These are phyloP conservation scores for Tetrapyrgos nigripes DNA, from an alignment of 1,284 basidiomycete species.

Conservation along the genomic window DNA sequence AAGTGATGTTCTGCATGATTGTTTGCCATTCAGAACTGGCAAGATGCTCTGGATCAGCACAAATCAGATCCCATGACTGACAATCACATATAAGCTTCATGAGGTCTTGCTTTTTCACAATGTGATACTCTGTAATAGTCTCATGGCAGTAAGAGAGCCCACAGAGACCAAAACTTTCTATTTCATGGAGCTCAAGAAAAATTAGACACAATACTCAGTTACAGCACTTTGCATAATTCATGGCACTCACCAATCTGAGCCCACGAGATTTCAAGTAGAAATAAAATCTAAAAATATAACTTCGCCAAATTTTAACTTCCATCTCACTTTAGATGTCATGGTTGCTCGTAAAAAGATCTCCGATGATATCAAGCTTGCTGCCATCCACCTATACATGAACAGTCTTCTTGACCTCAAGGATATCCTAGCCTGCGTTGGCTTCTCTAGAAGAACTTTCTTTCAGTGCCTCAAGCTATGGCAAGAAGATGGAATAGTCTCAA, in stretches of 20 bases:
- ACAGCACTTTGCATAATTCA: too few species aligned
- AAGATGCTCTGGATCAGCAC: conserved; percentile 13
- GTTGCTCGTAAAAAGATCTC: neutral
- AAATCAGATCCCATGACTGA: neutral
- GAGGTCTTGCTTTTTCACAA: conserved; percentile 3
- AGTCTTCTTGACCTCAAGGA: conserved; percentile 23
- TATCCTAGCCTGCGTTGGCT: conserved; percentile 27
- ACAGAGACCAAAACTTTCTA: neutral
- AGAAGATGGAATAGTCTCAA: conserved; percentile 32
- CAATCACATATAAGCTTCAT: conserved; percentile 3
- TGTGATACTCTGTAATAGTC: conserved; percentile 1
- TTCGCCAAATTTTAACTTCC: too few species aligned
- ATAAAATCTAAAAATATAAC: too few species aligned
- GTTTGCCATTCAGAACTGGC: conserved; percentile 6
- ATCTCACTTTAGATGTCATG: neutral
- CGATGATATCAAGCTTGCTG: conserved; percentile 32
- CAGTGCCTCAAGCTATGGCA: conserved; percentile 28
- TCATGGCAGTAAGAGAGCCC: conserved; percentile 12
- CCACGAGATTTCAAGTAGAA: too few species aligned
- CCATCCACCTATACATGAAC: conserved; percentile 29
- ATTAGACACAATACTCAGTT: too few species aligned
- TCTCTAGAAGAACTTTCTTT: conserved; percentile 29
- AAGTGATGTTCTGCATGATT: neutral
- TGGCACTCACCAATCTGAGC: too few species aligned
- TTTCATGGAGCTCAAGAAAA: conserved; percentile 7